These are phyloP conservation scores for Cryptococcus deneoformans DNA, from an alignment of 1,284 basidiomycete genomes.

Conservation along the genomic window DNA sequence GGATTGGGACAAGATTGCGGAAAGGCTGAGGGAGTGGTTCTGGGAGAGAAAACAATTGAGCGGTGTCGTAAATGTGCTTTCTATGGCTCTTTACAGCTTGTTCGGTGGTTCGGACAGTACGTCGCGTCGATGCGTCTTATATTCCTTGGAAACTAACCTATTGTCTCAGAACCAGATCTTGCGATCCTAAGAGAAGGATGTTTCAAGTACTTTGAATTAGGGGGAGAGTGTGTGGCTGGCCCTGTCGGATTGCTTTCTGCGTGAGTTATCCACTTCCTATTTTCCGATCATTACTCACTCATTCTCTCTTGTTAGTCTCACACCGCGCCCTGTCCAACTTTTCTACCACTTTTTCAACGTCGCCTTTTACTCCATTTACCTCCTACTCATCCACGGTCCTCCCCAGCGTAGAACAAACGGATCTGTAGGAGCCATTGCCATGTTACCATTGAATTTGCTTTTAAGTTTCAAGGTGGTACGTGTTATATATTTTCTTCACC, in stretches of 20 bases:
- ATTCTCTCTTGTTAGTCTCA: slow-evolving; percentile 48
- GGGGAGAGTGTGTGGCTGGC: slow-evolving; percentile 82
- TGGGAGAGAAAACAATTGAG: slow-evolving; percentile 78
- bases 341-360: slow-evolving; percentile 94
- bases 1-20: slow-evolving; percentile 64
- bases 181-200: slow-evolving; percentile 87
- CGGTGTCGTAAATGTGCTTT: slow-evolving; percentile 84
- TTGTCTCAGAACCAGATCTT: slow-evolving; percentile 49
- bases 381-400: slow-evolving; percentile 71
- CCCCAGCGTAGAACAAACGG: slow-evolving; percentile 18
- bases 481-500: too few relatives aligned
- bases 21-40: slow-evolving; percentile 68
- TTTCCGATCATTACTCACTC: slow-evolving; percentile 1
- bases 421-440: slow-evolving; percentile 44
- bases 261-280: slow-evolving; percentile 52
- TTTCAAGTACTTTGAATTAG: slow-evolving; percentile 96
- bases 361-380: slow-evolving; percentile 87
- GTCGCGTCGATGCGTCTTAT: slow-evolving; percentile 24
- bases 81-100: slow-evolving; percentile 85
- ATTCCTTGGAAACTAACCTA: slow-evolving; percentile 2
- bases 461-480: slow-evolving; percentile 61
- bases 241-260: slow-evolving; percentile 84
- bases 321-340: slow-evolving; percentile 72
- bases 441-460: slow-evolving; percentile 62
- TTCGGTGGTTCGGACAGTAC: slow-evolving; percentile 80